Conservation (phyloP, 192 early-diverging fungal genomes). For the Chytriomyces confervae region DNA sequence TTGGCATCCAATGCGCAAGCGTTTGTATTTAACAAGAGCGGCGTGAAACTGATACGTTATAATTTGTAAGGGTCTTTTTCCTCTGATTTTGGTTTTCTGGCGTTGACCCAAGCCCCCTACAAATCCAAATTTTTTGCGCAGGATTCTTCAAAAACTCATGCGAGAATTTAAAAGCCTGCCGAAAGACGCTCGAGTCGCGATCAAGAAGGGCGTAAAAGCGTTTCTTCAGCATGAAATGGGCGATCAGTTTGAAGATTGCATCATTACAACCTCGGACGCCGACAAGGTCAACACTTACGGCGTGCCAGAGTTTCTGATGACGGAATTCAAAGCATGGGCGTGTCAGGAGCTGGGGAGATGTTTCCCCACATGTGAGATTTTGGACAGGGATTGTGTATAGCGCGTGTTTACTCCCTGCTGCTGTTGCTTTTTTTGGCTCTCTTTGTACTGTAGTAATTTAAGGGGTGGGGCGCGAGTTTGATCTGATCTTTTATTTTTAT, state of each 20-base stretch:
- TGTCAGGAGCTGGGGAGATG: conserved; percentile 20
- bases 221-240: conserved; percentile 22
- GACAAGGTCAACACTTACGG: conserved; percentile 23
- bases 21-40: conserved; percentile 15
- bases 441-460: too few species aligned
- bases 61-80: conserved; percentile 6
- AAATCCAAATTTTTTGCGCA: background rate
- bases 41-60: conserved; percentile 7
- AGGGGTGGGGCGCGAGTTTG: too few species aligned
- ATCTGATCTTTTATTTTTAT: too few species aligned
- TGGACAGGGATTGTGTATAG: background rate
- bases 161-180: conserved; percentile 29
- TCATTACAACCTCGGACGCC: conserved; percentile 6
- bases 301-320: conserved; percentile 16
- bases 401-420: too few species aligned
- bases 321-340: conserved; percentile 31
- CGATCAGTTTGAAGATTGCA: conserved; percentile 24
- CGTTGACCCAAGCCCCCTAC: background rate
- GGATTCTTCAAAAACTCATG: conserved; percentile 26
- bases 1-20: background rate
- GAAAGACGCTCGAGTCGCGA: conserved; percentile 26
- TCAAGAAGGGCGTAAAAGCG: conserved; percentile 32
- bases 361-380: conserved; percentile 23
- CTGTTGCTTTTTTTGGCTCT: too few species aligned
- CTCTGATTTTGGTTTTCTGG: background rate